Percentiles rank a stretch among this genome's conserved stretches.
Evolutionary conservation across 2,329 filamentous ascomycete genomes (phyloP).

Genomic region (Venturia pyrina): DNA sequence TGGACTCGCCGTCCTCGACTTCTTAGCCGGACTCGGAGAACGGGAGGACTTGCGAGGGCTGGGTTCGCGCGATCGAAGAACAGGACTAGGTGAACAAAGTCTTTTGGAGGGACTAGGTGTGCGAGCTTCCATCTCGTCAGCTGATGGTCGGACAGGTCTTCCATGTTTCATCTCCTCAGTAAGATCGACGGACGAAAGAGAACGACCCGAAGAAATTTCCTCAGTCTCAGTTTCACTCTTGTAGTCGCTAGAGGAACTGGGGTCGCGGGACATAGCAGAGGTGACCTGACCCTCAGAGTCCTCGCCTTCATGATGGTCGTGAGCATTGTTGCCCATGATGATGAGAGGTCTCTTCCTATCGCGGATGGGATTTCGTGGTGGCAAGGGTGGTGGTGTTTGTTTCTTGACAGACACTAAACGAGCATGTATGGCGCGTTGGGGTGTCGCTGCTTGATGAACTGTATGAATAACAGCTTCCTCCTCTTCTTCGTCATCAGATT

Average conservation of each 20-base stretch:
- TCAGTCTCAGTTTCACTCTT: background rate
- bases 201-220: background rate
- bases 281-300: background rate
- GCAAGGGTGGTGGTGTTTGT: constrained; percentile 8
- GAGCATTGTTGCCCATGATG: background rate
- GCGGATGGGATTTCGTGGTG: constrained; percentile 13
- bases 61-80: background rate
- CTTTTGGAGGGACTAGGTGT: background rate
- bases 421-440: constrained; percentile 7
- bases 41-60: background rate
- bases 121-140: background rate
- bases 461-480: constrained; percentile 32
- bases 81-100: background rate
- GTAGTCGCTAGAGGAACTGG: background rate
- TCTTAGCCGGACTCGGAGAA: background rate
- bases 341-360: constrained; percentile 6
- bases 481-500: constrained; percentile 47
- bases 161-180: background rate
- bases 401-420: constrained; percentile 13
- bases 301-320: background rate
- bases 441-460: constrained; percentile 8
- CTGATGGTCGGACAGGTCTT: background rate
- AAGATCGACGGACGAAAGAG: background rate
- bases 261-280: background rate
- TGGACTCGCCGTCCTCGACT: background rate